Conservation (phyloP, 495 filamentous ascomycete species). For the Daldinia vernicosa region DNA sequence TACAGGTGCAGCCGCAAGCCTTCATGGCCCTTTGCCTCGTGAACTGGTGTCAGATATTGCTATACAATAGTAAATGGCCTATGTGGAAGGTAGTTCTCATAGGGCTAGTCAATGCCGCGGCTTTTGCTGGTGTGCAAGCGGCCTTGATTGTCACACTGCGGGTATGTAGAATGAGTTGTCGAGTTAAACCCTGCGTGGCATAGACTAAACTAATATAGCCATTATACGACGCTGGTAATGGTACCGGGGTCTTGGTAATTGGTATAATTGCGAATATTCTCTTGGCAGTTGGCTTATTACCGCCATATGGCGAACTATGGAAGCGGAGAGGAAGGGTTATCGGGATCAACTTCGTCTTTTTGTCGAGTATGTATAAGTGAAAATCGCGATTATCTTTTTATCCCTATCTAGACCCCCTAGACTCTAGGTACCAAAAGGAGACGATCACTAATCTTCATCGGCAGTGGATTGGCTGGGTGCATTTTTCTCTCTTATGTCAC, state of each 20-base stretch:
- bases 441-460: not conserved
- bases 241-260: slow-evolving; percentile 65
- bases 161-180: slow-evolving; percentile 48
- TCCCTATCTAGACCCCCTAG: too few species aligned
- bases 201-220: slow-evolving; percentile 43
- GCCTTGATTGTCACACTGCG: slow-evolving; percentile 70
- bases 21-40: slow-evolving; percentile 72
- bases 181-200: not conserved
- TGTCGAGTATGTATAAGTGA: slow-evolving; percentile 50
- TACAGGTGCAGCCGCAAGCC: slow-evolving; percentile 78
- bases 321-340: slow-evolving; percentile 74
- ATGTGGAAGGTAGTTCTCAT: slow-evolving; percentile 58
- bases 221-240: slow-evolving; percentile 59
- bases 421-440: too few species aligned
- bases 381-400: not conserved
- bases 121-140: slow-evolving; percentile 68
- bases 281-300: slow-evolving; percentile 68
- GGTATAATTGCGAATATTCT: slow-evolving; percentile 69
- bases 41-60: slow-evolving; percentile 71
- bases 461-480: slow-evolving; percentile 73
- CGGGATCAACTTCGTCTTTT: slow-evolving; percentile 74
- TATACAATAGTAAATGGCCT: slow-evolving; percentile 68
- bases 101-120: slow-evolving; percentile 50
- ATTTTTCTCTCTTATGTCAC: slow-evolving; percentile 77
- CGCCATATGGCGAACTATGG: slow-evolving; percentile 77